Conservation (phyloP, 2,329 filamentous ascomycete genomes). For the Aurifilum marmelostoma region DNA sequence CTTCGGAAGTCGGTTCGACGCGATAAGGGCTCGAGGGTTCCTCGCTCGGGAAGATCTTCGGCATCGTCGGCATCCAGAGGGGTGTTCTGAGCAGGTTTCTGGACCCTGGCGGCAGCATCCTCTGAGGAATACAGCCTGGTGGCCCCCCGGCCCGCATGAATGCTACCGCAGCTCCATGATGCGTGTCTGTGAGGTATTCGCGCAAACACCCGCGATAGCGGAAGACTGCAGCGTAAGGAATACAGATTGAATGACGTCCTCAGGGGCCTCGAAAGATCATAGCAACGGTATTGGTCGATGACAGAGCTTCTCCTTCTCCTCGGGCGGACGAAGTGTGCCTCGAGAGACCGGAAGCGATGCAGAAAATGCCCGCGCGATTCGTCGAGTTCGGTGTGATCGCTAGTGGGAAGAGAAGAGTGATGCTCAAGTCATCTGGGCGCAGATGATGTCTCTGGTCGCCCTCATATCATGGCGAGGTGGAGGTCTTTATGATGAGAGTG, state of each 20-base stretch:
- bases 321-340: conserved; percentile 14
- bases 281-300: conserved; percentile 30
- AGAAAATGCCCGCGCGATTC: background rate
- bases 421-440: conserved; percentile 23
- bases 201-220: conserved; percentile 48
- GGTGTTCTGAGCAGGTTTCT: conserved; percentile 22
- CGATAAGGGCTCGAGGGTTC: conserved; percentile 23
- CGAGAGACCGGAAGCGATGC: conserved; percentile 2
- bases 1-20: conserved; percentile 12
- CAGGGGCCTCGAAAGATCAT: conserved; percentile 32
- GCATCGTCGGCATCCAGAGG: conserved; percentile 6
- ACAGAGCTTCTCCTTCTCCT: conserved; percentile 5
- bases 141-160: conserved; percentile 46
- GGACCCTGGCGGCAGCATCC: conserved; percentile 21
- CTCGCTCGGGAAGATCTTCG: conserved; percentile 20
- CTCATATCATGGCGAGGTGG: conserved; percentile 4
- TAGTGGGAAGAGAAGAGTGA: background rate
- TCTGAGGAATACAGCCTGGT: conserved; percentile 31
- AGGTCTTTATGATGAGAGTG: background rate
- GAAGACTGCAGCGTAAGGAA: conserved; percentile 43
- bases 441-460: conserved; percentile 11
- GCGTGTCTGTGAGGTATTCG: conserved; percentile 44
- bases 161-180: conserved; percentile 46
- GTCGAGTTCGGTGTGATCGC: background rate
- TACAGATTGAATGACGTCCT: conserved; percentile 47